phyloP scores from a whole-genome alignment of 2,329 filamentous ascomycete species.

The Diplodia mutila region DNA sequence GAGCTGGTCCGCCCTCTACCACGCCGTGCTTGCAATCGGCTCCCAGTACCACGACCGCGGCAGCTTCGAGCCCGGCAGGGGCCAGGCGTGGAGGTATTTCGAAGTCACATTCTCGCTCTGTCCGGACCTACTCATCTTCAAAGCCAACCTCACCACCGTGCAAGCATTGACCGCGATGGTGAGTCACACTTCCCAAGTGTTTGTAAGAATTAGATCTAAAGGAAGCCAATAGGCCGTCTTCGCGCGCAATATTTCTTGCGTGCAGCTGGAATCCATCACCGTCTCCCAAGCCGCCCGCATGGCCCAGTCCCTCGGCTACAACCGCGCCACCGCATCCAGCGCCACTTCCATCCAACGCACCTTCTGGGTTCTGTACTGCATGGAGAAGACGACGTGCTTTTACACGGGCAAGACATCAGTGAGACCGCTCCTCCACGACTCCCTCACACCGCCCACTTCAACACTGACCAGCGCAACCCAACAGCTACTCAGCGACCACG shows the following conservation, averaged over 20 bases:
- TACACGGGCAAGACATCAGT: constrained; percentile 40
- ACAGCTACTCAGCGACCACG: constrained; percentile 43
- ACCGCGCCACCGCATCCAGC: constrained; percentile 31
- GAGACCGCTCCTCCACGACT: constrained; percentile 10
- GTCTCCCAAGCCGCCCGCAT: constrained; percentile 42
- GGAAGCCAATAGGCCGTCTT: constrained; percentile 37
- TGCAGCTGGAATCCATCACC: constrained; percentile 41
- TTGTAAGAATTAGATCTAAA: background rate
- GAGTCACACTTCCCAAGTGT: background rate
- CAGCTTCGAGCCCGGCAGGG: constrained; percentile 46
- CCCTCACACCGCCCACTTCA: background rate
- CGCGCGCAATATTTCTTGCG: constrained; percentile 39
- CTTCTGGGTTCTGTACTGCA: constrained; percentile 48
- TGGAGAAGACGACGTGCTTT: constrained; percentile 46
- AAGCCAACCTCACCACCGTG: constrained; percentile 32
- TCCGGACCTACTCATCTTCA: constrained; percentile 38
- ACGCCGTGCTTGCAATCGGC: constrained; percentile 45
- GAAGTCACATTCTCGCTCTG: constrained; percentile 43
- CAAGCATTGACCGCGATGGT: constrained; percentile 37
- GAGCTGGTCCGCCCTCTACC: constrained; percentile 46
- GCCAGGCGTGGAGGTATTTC: constrained; percentile 47
- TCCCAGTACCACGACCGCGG: constrained; percentile 42
- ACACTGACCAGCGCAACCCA: background rate
- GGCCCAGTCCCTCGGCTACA: constrained; percentile 38
- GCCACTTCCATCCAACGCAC: constrained; percentile 32